Evolutionary conservation across 2,329 filamentous ascomycete species (phyloP).

Genomic region (Nemania sp.): DNA sequence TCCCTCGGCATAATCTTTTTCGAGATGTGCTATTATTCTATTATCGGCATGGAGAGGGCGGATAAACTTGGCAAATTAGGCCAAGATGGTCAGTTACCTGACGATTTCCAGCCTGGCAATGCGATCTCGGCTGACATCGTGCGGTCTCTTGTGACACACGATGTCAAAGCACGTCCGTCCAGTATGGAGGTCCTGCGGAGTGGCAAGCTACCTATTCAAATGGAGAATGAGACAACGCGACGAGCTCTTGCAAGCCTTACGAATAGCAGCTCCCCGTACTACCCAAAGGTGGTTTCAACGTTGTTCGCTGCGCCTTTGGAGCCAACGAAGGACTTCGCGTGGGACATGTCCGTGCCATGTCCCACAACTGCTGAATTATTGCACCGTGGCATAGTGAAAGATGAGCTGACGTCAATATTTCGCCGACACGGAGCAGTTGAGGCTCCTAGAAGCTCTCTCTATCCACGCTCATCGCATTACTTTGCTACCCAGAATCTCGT

Average conservation of each 20-base stretch:
- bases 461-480: conserved; percentile 87
- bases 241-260: conserved; percentile 84
- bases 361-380: conserved; percentile 72
- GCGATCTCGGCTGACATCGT: conserved; percentile 85
- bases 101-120: conserved; percentile 75
- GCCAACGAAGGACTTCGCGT: conserved; percentile 83
- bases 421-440: conserved; percentile 91
- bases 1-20: conserved; percentile 98
- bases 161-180: conserved; percentile 83
- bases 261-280: conserved; percentile 87
- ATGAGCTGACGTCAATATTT: conserved; percentile 81
- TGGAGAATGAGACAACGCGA: conserved; percentile 91
- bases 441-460: conserved; percentile 77
- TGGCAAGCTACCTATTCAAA: conserved; percentile 87
- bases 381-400: conserved; percentile 78
- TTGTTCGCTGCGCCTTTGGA: conserved; percentile 82
- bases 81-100: conserved; percentile 75
- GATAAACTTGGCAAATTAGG: conserved; percentile 75
- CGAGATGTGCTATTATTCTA: conserved; percentile 86
- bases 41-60: conserved; percentile 73
- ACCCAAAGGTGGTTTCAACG: conserved; percentile 87
- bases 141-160: conserved; percentile 81
- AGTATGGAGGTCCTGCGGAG: conserved; percentile 85
- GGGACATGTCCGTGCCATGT: conserved; percentile 74
- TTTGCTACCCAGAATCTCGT: conserved; percentile 73